Conservation (phyloP, 805 yeast genomes). For the Metschnikowia gelsemii region DNA sequence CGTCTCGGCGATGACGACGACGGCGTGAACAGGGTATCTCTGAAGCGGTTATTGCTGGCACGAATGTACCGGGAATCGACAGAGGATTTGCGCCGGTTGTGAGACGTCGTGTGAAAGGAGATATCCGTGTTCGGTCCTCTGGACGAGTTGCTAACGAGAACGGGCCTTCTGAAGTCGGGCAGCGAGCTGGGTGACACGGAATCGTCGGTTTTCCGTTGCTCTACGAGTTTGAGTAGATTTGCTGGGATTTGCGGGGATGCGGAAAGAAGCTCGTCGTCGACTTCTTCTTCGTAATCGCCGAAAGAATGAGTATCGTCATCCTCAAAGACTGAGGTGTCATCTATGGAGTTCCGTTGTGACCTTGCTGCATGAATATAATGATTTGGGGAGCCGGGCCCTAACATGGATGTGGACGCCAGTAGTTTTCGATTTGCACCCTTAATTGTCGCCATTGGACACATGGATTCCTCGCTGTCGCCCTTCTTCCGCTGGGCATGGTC, state of each 20-base stretch:
- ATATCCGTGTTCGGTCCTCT: too few relatives aligned
- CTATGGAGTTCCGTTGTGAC: slow-evolving; percentile 6
- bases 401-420: too few relatives aligned
- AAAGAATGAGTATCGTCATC: slow-evolving; percentile 26
- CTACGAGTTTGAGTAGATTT: slow-evolving; percentile 55
- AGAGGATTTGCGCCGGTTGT: slow-evolving; percentile 25
- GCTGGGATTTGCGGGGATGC: slow-evolving; percentile 72
- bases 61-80: slow-evolving; percentile 32
- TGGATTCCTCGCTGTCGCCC: slow-evolving; percentile 3
- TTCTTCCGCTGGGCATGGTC: slow-evolving; percentile 25
- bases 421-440: not conserved
- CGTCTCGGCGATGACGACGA: slow-evolving; percentile 14
- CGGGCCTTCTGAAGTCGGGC: slow-evolving; percentile 23
- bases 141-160: slow-evolving; percentile 11
- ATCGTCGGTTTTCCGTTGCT: slow-evolving; percentile 36
- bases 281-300: slow-evolving; percentile 37
- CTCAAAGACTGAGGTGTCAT: slow-evolving; percentile 11
- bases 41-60: slow-evolving; percentile 23
- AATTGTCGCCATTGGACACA: not conserved
- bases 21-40: slow-evolving; percentile 18
- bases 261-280: slow-evolving; percentile 47
- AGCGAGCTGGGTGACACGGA: slow-evolving; percentile 32
- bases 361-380: not conserved
- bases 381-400: too few relatives aligned
- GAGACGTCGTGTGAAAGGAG: slow-evolving; percentile 5